Base-by-base conservation (phyloP, 768 basidiomycete genomes). In the Dacryopinax spathularia region DNA sequence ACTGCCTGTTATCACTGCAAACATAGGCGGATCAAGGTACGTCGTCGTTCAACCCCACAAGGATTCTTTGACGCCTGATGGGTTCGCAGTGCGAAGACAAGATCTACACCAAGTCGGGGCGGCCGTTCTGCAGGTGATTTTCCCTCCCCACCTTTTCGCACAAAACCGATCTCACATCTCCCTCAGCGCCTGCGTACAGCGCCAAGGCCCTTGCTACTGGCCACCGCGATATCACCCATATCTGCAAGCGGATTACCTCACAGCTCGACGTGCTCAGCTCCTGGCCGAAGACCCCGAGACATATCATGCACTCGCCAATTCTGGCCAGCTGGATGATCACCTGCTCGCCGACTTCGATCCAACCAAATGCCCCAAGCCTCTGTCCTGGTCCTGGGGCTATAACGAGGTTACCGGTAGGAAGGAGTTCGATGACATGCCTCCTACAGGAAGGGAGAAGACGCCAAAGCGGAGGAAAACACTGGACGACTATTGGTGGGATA, bases 71-170 rank as follows among this genome's bases (percentile, higher is more conserved):
- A 56, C 48, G n/a, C n/a, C n/a, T n/a, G n/a, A n/a, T n/a, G 22
- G 43, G 48, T 29, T 56, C 48, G 22, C 48, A 56, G 48, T 56
- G 48, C 48, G 48, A 56, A 56, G 48, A 56, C 25, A 56, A 56
- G 48, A 56, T 56, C 22, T 56, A 56, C 48, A 56, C 48, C 5
- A 56, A 29, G 48, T 3, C 48, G 3, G 48, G 48, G 15, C 48
- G 48, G 29, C 13, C 48, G 25, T 56, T 56, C 25, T 56, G 48
- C 48, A 56, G 48, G 48, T 56, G 7, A 10, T 15, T 22, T 3
- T 56, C 13, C 9, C n/a, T n/a, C 48, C 15, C 7, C 25, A 56
- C 15, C 5, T 6, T 3, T 3, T 31, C 48, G 6, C 31, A 31
- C 15, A 18, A 29, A 9, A 13, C 12, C 20, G 13, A 3, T 22